Percentiles rank a stretch among this genome's conserved stretches.
These are phyloP conservation scores for Orbilia oligospora DNA, from an alignment of 2,329 filamentous ascomycete genomes.

Conservation along the genomic window DNA sequence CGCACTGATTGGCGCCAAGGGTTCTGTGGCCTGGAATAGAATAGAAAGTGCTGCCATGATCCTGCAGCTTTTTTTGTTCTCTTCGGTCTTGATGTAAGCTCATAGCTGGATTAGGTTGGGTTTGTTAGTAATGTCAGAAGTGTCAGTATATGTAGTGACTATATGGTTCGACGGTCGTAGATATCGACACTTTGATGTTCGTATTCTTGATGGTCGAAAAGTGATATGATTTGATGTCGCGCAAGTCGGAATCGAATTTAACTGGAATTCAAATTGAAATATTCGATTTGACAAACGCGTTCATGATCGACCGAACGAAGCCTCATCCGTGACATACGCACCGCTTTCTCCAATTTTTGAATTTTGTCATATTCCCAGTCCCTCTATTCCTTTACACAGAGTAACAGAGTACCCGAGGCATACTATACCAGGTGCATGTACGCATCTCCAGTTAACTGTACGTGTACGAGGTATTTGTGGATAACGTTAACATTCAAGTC, in stretches of 20 bases:
- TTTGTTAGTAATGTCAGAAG: not conserved
- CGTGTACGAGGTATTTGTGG: too few relatives aligned
- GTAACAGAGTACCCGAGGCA: not conserved
- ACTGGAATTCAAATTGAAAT: slow-evolving; percentile 1
- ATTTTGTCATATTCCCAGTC: slow-evolving; percentile 23
- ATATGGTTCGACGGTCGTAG: not conserved
- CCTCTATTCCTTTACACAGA: not conserved
- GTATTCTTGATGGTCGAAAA: not conserved
- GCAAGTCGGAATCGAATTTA: slow-evolving; percentile 10
- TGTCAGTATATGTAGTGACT: too few relatives aligned
- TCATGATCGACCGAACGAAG: not conserved
- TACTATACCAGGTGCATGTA: too few relatives aligned
- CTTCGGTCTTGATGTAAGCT: not conserved
- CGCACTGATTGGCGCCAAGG: slow-evolving; percentile 31
- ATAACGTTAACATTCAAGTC: not conserved
- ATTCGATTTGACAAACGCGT: not conserved
- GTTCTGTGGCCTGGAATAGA: slow-evolving; percentile 25
- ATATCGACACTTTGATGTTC: not conserved
- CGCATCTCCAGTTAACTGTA: not conserved
- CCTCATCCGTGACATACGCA: slow-evolving; percentile 5
- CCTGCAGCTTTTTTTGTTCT: not conserved
- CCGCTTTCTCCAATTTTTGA: not conserved
- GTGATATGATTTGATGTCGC: not conserved
- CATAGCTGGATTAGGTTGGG: not conserved
- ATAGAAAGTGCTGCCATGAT: not conserved